Evolutionary conservation across 2,329 filamentous ascomycete species (phyloP).

Genomic region (Clonostachys solani): DNA sequence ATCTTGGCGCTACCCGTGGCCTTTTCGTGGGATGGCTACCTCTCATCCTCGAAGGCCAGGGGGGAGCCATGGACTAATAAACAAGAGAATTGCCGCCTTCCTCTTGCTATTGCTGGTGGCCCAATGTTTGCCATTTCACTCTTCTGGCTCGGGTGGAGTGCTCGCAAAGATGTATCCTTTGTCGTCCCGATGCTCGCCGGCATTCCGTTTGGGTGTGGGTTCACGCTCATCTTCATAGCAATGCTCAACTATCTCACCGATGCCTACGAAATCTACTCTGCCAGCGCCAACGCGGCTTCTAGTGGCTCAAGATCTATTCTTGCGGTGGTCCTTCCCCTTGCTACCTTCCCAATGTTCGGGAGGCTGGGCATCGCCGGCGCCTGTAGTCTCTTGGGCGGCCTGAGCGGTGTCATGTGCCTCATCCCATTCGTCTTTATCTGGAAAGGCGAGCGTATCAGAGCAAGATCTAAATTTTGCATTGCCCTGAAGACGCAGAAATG

Average conservation of each 20-base stretch:
- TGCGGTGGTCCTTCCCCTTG: constrained; percentile 65
- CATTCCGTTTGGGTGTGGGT: constrained; percentile 57
- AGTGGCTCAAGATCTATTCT: constrained; percentile 94
- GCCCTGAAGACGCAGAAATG: constrained; percentile 48
- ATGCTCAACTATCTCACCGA: constrained; percentile 62
- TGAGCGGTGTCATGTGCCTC: constrained; percentile 43
- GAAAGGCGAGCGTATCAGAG: constrained; percentile 50
- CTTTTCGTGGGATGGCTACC: constrained; percentile 58
- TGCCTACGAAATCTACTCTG: constrained; percentile 63
- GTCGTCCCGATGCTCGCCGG: constrained; percentile 56
- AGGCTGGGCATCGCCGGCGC: constrained; percentile 41
- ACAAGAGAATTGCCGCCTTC: constrained; percentile 66
- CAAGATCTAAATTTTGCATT: constrained; percentile 57
- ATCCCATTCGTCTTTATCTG: constrained; percentile 50
- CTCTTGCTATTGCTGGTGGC: constrained; percentile 66
- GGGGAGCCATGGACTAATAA: constrained; percentile 52
- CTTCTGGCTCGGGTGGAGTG: constrained; percentile 61
- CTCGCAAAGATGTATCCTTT: constrained; percentile 41
- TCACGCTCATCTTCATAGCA: constrained; percentile 59
- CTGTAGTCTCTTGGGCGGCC: constrained; percentile 46
- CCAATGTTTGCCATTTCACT: constrained; percentile 54
- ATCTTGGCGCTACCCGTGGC: constrained; percentile 56
- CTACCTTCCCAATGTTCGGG: constrained; percentile 43
- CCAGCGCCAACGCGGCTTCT: constrained; percentile 74
- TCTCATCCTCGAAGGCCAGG: constrained; percentile 44